Evolutionary conservation across 768 basidiomycete species (phyloP), one percentile per base, ranked within the genome.

Genomic region (Termitomyces heimii): DNA sequence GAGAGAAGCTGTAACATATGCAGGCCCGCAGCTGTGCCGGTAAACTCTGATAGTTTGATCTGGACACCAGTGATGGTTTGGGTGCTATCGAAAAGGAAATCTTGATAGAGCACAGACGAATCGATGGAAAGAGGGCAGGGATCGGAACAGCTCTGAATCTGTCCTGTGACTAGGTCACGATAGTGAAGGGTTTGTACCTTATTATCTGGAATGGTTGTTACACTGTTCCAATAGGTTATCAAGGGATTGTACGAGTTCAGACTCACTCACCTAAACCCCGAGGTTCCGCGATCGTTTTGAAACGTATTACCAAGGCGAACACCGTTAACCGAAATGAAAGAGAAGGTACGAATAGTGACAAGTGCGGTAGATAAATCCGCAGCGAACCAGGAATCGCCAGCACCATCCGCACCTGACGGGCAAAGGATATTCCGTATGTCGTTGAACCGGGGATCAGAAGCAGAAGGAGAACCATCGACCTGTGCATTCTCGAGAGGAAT

Each of bases 291-390:
- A 53, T 85, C 82, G 51, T 77, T 71, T 60, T 86, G 78, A 70
- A 96, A 92, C 8, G 94, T 95, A 73, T 99, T 98, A 28, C 94
- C 95, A 29, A 99, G 75, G 45, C 97, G 84, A 48, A 98, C 68
- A 5, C 96, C 97, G 56, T 78, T 84, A 3, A 85, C 89, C 49
- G 81, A 83, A 56, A 91, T 81, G 66, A 79, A 88, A 28, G 83
- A 75, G 67, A 88, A 91, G n/a, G 85, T 80, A 57, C 88, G 79
- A 44, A 92, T 75, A 29, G 88, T 93, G 62, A 98, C 81, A 54
- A 88, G 76, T 2, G 92, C 88, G 24, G 76, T 73, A 28, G 76
- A 83, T 20, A 82, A 85, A 66, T 92, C 86, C 48, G 81, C 76
- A 35, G 85, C 89, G 53, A 96, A 82, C 96, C 96, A 99, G 1